Evolutionary conservation across 345 rosid species (phyloP).

Genomic region (Linum usitatissimum): DNA sequence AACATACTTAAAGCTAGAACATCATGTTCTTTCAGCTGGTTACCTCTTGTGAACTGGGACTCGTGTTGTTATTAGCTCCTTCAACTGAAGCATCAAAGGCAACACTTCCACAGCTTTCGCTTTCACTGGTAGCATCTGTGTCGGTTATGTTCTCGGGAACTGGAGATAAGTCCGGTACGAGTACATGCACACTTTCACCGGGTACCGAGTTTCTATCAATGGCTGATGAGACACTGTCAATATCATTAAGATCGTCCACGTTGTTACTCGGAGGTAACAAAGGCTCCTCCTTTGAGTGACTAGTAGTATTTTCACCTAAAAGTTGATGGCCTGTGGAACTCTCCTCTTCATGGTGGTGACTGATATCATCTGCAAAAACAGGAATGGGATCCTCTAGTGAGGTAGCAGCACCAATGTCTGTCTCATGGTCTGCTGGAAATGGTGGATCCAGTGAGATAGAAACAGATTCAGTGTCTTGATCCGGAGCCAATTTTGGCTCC

Average conservation of each 20-base stretch:
- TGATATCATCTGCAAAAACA: conserved; percentile 25
- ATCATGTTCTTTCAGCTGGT: conserved; percentile 30
- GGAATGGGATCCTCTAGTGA: conserved; percentile 16
- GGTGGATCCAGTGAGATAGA: conserved; percentile 8
- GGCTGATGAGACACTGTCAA: conserved; percentile 6
- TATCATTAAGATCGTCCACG: background rate
- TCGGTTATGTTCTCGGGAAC: conserved; percentile 17
- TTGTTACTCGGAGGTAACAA: conserved; percentile 8
- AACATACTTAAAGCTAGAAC: conserved; percentile 11
- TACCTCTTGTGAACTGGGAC: conserved; percentile 37
- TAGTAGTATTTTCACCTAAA: conserved; percentile 13
- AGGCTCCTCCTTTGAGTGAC: conserved; percentile 15
- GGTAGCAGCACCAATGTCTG: conserved; percentile 4
- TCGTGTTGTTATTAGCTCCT: conserved; percentile 21
- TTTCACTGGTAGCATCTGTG: conserved; percentile 15
- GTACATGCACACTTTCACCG: conserved; percentile 38
- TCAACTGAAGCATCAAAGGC: conserved; percentile 20
- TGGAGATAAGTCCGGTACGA: conserved; percentile 59
- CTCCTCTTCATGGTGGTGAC: conserved; percentile 6
- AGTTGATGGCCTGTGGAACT: conserved; percentile 16
- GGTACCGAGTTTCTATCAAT: conserved; percentile 20
- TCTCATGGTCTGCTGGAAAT: conserved; percentile 1
- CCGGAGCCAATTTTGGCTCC: conserved; percentile 19
- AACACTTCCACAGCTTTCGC: conserved; percentile 5
- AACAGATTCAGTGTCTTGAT: conserved; percentile 16